Conservation (phyloP, 192 early-diverging fungal species). For the Backusella morwellensis region DNA sequence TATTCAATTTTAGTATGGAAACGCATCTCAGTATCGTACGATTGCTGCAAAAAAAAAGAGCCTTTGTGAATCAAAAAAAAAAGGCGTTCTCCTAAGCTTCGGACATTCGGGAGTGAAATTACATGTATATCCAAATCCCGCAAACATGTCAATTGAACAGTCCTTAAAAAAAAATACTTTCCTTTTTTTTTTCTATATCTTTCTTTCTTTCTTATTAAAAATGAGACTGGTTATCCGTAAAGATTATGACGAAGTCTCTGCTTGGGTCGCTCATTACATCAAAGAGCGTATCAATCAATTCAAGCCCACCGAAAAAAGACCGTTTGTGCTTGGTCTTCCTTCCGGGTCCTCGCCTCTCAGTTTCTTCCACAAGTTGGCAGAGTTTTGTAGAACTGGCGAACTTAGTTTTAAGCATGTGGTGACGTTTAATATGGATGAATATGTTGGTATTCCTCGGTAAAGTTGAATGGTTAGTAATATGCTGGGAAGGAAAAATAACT, state of each 20-base stretch:
- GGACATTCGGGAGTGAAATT: background rate
- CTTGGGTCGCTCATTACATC: constrained; percentile 67
- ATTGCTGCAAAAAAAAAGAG: background rate
- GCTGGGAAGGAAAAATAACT: no score
- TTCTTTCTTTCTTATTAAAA: background rate
- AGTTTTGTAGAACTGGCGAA: constrained; percentile 62
- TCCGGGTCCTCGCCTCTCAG: constrained; percentile 82
- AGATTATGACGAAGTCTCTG: constrained; percentile 13
- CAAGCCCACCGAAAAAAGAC: constrained; percentile 65
- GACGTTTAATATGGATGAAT: constrained; percentile 92
- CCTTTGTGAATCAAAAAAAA: background rate
- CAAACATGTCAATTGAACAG: background rate
- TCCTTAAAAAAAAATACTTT: background rate
- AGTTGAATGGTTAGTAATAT: background rate
- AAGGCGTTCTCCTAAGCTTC: background rate
- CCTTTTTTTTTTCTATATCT: background rate
- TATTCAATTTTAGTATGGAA: no score
- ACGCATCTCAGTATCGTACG: background rate
- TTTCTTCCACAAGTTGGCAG: constrained; percentile 72
- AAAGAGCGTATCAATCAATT: constrained; percentile 78
- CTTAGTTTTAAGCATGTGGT: constrained; percentile 81
- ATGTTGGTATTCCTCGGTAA: constrained; percentile 68
- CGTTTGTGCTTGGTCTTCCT: constrained; percentile 84
- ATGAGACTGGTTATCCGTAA: constrained; percentile 14
- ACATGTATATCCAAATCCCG: background rate